phyloP scores from a whole-genome alignment of 768 basidiomycete species.

The Pleurotus tuoliensis region DNA sequence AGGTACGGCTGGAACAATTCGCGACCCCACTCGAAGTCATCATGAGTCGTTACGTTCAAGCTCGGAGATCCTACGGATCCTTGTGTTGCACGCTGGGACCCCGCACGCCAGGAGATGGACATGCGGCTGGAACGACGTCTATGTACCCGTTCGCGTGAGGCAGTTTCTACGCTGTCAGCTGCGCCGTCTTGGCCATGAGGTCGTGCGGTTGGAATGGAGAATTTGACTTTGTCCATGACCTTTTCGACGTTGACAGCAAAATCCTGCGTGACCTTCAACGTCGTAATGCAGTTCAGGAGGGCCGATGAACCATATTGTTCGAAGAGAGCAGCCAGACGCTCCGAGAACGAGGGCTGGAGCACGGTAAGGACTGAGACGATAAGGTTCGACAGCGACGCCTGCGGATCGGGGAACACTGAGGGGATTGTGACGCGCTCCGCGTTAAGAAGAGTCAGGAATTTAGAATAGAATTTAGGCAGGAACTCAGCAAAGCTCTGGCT shows the following conservation, averaged over 20 bases:
- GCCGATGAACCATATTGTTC: conserved; percentile 59
- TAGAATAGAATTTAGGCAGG: conserved; percentile 70
- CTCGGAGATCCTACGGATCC: conserved; percentile 18
- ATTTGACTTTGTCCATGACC: conserved; percentile 69
- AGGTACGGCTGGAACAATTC: conserved; percentile 93
- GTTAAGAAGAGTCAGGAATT: conserved; percentile 61
- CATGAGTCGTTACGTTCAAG: conserved; percentile 19
- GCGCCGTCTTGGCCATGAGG: conserved; percentile 16
- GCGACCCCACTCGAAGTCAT: conserved; percentile 78
- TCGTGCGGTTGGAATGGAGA: conserved; percentile 26
- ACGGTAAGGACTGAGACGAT: conserved; percentile 77
- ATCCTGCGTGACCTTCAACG: conserved; percentile 75
- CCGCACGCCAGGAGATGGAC: conserved; percentile 60
- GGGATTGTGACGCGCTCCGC: conserved; percentile 73
- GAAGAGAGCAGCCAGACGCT: conserved; percentile 71
- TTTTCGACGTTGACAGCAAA: conserved; percentile 73
- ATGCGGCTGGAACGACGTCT: conserved; percentile 57
- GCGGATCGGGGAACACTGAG: conserved; percentile 85
- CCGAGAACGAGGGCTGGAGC: conserved; percentile 77
- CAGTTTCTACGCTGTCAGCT: conserved; percentile 2
- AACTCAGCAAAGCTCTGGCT: conserved; percentile 57
- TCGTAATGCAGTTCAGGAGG: conserved; percentile 66
- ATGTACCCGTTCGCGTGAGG: conserved; percentile 22
- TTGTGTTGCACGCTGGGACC: conserved; percentile 27
- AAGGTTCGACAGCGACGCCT: conserved; percentile 70